Conservation (phyloP, 2,329 filamentous ascomycete genomes). For the Ceratocystis harringtonii region DNA sequence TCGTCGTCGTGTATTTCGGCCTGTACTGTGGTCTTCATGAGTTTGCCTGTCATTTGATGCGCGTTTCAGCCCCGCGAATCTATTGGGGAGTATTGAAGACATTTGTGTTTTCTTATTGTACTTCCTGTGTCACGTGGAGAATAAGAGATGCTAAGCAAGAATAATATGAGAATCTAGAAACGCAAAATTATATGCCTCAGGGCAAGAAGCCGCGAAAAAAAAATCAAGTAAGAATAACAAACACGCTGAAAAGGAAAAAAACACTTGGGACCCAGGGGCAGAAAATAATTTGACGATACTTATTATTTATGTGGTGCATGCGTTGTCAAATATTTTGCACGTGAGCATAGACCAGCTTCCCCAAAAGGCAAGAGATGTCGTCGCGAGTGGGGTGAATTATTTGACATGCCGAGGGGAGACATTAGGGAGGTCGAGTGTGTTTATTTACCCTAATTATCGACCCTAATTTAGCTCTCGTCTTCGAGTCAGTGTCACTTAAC, state of each 20-base stretch:
- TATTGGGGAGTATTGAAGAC: neutral
- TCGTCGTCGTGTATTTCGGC: neutral
- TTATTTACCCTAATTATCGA: neutral
- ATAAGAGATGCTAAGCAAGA: neutral
- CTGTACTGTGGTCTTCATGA: neutral
- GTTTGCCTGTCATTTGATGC: neutral
- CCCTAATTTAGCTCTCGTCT: neutral
- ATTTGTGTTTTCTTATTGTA: neutral
- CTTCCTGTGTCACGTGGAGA: neutral
- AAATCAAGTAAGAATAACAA: neutral
- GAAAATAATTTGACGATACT: neutral
- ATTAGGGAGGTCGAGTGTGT: neutral
- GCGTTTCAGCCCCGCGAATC: neutral
- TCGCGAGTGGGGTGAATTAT: neutral
- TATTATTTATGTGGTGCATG: neutral
- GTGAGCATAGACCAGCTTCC: neutral
- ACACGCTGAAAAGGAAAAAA: neutral
- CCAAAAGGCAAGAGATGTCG: neutral
- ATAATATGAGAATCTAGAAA: neutral
- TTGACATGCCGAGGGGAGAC: neutral
- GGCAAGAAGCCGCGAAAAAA: neutral
- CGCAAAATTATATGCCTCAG: neutral
- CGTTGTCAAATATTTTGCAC: slow-evolving; percentile 1
- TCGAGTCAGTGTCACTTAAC: slow-evolving; percentile 35
- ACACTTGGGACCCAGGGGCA: neutral